phyloP scores from a whole-genome alignment of 768 basidiomycete species.

The Russula dissimulans region DNA sequence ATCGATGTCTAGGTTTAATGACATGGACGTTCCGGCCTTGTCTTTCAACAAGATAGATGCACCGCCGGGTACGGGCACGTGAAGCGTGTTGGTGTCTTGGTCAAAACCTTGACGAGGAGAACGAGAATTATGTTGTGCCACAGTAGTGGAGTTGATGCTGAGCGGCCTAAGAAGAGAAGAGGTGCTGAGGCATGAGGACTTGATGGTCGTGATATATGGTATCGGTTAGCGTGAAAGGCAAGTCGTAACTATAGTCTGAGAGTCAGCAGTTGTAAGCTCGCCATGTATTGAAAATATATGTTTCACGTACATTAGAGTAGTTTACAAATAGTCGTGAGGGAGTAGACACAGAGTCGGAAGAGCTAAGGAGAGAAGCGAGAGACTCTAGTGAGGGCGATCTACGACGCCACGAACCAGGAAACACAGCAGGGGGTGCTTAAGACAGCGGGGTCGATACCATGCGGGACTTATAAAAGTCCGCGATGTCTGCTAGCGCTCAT shows the following conservation, averaged over 20 bases:
- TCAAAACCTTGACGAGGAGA: background rate
- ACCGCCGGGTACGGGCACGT: slow-evolving; percentile 1
- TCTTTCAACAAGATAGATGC: slow-evolving; percentile 6
- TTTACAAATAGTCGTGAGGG: background rate
- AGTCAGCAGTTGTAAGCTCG: background rate
- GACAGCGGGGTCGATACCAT: background rate
- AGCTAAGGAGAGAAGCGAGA: background rate
- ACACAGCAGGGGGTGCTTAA: background rate
- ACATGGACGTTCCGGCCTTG: background rate
- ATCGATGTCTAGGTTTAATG: slow-evolving; percentile 9
- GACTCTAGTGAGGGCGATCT: slow-evolving; percentile 2
- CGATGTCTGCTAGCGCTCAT: background rate
- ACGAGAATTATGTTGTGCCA: background rate
- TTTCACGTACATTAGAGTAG: background rate
- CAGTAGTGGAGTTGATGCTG: background rate
- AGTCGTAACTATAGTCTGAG: background rate
- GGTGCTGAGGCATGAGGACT: background rate
- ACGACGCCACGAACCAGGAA: slow-evolving; percentile 14
- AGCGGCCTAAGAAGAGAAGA: background rate
- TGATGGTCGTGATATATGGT: background rate
- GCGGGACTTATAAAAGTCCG: slow-evolving; percentile 9
- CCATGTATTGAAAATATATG: no score
- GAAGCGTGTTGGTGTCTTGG: background rate
- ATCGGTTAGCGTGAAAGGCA: background rate
- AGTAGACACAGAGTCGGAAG: no score